Base-by-base conservation (phyloP, 1,284 basidiomycete genomes). In the Tilletia caries region DNA sequence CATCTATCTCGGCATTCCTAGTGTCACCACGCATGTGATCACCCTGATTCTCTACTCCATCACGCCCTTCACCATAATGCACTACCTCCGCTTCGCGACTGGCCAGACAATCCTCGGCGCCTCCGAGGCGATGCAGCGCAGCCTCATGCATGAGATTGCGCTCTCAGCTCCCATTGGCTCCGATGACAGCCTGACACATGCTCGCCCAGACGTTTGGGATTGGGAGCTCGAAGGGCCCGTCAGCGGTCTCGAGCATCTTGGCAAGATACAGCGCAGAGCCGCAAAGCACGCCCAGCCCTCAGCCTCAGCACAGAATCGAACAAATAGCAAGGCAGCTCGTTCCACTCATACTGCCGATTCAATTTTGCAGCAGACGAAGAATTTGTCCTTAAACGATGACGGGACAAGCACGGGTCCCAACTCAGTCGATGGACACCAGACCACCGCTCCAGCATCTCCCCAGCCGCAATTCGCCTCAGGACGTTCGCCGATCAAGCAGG, bases 11-110 rank as follows among this genome's bases (percentile, higher is more conserved):
- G 91, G 91, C 50, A 90, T 95, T 29, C 91, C 91, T 0, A 87
- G 89, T 13, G 83, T 94, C 33, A 89, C 91, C 25, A 88, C 91
- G 1, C 89, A 92, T 74, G 90, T 91, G 0, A 86, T 95, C 27
- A 86, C 88, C 0, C 85, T 88, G 65, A 88, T 95, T 27, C 85
- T 94, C 29, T 87, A 86, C 70, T 91, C 91, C 0, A 86, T 95
- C 50, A 91, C 92, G 0, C 93, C 93, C 0, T 87, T 87, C 71
- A 95, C 93, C 0, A 88, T 91, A 46, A 80, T 89, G 0, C 87
- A 87, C 18, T 96, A 95, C 82, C 88, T 96, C 58, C 86, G 89
- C 67, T 96, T 95, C 82, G 91, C 93, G 0, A 87, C 90, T 6
- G 94, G 94, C 12, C 87, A 87, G 34, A 88, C 90, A 3, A 88